A percentile compares a stretch with the other conserved stretches of the same genome.
Evolutionary conservation across 1,139 yeast genomes (phyloP).

Genomic region (Kurtzmaniella quercitrusa): DNA sequence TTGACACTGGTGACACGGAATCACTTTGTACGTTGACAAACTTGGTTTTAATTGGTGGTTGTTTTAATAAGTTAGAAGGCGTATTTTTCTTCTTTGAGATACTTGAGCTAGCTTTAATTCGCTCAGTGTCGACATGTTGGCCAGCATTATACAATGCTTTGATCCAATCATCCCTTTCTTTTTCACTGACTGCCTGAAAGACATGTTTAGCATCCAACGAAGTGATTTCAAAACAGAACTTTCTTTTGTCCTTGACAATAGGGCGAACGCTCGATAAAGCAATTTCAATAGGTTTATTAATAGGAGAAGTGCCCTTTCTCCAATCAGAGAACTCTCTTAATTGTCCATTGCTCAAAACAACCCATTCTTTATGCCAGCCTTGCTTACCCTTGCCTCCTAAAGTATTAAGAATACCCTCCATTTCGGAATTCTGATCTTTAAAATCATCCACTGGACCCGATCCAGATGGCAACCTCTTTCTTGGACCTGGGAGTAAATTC

Average conservation of each 20-base stretch:
- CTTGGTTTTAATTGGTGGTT: constrained; percentile 3
- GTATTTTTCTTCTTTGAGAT: background rate
- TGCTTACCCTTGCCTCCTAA: constrained; percentile 71
- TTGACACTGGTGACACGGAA: constrained; percentile 32
- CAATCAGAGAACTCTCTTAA: constrained; percentile 75
- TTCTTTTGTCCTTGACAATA: constrained; percentile 44
- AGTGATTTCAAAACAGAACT: constrained; percentile 72
- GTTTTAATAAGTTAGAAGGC: background rate
- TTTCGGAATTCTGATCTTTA: constrained; percentile 27
- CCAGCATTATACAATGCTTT: constrained; percentile 51
- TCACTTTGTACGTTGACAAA: constrained; percentile 6
- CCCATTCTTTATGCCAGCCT: constrained; percentile 93
- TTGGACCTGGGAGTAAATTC: background rate
- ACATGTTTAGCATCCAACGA: constrained; percentile 65
- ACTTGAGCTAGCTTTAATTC: constrained; percentile 13
- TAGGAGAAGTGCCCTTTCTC: constrained; percentile 65
- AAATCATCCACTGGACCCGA: constrained; percentile 7
- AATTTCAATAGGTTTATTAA: constrained; percentile 68
- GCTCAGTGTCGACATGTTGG: constrained; percentile 30
- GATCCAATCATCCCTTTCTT: constrained; percentile 70
- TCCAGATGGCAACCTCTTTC: constrained; percentile 2
- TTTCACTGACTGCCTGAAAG: constrained; percentile 72
- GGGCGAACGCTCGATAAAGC: constrained; percentile 67
- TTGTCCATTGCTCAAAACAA: constrained; percentile 63
- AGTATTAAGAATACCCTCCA: constrained; percentile 60